Evolutionary conservation across 1,284 basidiomycete species (phyloP).

Genomic region (Austroboletus rostrupii): DNA sequence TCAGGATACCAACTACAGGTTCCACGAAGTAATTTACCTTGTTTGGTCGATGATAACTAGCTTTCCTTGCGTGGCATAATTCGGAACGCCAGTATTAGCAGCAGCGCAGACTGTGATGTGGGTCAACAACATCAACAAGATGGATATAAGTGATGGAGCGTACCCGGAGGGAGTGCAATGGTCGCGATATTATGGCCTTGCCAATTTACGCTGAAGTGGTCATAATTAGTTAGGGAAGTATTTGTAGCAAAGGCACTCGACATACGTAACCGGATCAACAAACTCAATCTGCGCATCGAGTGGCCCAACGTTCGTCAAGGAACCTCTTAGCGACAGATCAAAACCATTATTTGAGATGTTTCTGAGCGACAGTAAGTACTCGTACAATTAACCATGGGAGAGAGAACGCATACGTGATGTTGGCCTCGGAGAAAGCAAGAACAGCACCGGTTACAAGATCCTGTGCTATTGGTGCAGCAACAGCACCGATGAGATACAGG

Average conservation of each 20-base stretch:
- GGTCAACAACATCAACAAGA: not conserved
- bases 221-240: slow-evolving; percentile 6
- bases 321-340: slow-evolving; percentile 53
- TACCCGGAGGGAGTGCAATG: slow-evolving; percentile 58
- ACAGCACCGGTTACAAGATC: slow-evolving; percentile 58
- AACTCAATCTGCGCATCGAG: slow-evolving; percentile 65
- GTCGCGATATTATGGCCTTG: slow-evolving; percentile 64
- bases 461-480: slow-evolving; percentile 65
- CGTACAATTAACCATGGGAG: slow-evolving; percentile 45
- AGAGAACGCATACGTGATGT: slow-evolving; percentile 47
- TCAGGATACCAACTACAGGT: not conserved
- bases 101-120: slow-evolving; percentile 55
- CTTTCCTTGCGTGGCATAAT: slow-evolving; percentile 51
- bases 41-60: slow-evolving; percentile 52
- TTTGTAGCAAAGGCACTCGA: slow-evolving; percentile 11
- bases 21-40: slow-evolving; percentile 34
- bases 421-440: slow-evolving; percentile 56
- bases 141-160: slow-evolving; percentile 5
- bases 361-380: slow-evolving; percentile 36
- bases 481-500: slow-evolving; percentile 66
- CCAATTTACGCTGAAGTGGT: slow-evolving; percentile 51
- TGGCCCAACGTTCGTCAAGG: slow-evolving; percentile 59
- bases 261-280: slow-evolving; percentile 49
- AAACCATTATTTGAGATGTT: slow-evolving; percentile 65
- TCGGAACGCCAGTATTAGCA: slow-evolving; percentile 65